Conservation (phyloP, 1,139 yeast species). For the Candida glucosophila region DNA sequence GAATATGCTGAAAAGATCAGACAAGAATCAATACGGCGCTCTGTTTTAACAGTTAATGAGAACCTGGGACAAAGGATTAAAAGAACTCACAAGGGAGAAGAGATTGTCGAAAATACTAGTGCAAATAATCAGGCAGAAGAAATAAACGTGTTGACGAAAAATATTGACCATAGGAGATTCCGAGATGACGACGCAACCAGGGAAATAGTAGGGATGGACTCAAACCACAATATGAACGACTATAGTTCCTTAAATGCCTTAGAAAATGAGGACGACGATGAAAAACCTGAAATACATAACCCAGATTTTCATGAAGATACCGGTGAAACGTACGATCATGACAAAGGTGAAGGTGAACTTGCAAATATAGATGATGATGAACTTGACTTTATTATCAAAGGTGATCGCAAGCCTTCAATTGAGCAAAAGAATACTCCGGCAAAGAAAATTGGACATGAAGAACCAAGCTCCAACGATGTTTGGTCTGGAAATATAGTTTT, state of each 20-base stretch:
- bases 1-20: slow-evolving; percentile 66
- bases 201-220: slow-evolving; percentile 8
- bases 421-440: slow-evolving; percentile 6
- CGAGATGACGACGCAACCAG: slow-evolving; percentile 9
- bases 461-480: slow-evolving; percentile 12
- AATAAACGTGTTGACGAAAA: slow-evolving; percentile 26
- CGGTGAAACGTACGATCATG: slow-evolving; percentile 7
- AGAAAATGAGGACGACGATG: slow-evolving; percentile 5
- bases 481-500: slow-evolving; percentile 55
- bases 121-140: slow-evolving; percentile 19
- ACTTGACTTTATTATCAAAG: slow-evolving; percentile 8
- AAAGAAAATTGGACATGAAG: slow-evolving; percentile 9
- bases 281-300: slow-evolving; percentile 12
- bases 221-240: slow-evolving; percentile 4
- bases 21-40: slow-evolving; percentile 54
- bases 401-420: slow-evolving; percentile 3
- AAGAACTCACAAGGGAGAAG: slow-evolving; percentile 83
- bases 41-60: slow-evolving; percentile 49
- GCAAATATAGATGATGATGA: slow-evolving; percentile 17
- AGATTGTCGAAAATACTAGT: slow-evolving; percentile 49
- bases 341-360: slow-evolving; percentile 13
- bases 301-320: slow-evolving; percentile 8
- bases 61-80: slow-evolving; percentile 50
- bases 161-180: slow-evolving; percentile 36
- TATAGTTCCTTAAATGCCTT: slow-evolving; percentile 5